Evolutionary conservation across 306 rosid genomes (phyloP).

Genomic region (Castanea crenata): DNA sequence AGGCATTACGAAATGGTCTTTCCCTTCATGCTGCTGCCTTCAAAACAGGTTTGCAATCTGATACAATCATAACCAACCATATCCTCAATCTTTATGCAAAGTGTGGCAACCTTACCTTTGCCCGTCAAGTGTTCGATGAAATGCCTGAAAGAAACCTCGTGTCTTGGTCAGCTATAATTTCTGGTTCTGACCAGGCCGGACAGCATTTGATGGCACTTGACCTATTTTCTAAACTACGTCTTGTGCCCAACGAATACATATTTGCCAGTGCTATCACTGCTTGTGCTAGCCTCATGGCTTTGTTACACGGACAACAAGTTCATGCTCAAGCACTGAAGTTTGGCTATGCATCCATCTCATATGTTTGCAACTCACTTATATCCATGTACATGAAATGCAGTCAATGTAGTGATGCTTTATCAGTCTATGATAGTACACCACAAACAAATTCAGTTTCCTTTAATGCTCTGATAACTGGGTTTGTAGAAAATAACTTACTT

Average conservation of each 20-base stretch:
- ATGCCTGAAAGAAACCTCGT: conserved; percentile 33
- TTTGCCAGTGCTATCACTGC: conserved; percentile 37
- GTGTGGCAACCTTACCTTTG: conserved; percentile 20
- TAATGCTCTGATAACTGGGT: conserved; percentile 41
- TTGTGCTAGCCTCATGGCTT: conserved; percentile 26
- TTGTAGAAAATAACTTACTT: conserved; percentile 31
- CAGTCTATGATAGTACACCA: conserved; percentile 20
- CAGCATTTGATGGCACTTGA: conserved; percentile 34
- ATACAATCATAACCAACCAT: conserved; percentile 32
- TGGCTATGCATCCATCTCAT: conserved; percentile 37
- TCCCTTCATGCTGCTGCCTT: conserved; percentile 34
- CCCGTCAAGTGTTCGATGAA: conserved; percentile 31
- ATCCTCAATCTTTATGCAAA: conserved; percentile 37
- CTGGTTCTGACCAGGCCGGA: conserved; percentile 40
- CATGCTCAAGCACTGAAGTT: conserved; percentile 35
- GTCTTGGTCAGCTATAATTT: conserved; percentile 46
- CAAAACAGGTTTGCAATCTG: conserved; percentile 36
- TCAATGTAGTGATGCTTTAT: conserved; percentile 32
- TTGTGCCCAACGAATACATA: conserved; percentile 30
- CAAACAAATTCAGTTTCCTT: conserved; percentile 33
- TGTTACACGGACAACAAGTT: conserved; percentile 30
- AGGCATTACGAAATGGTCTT: conserved; percentile 27
- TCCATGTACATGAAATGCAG: conserved; percentile 48
- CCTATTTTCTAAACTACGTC: conserved; percentile 30
- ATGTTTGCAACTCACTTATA: conserved; percentile 42